A percentile compares a stretch with the other conserved stretches of the same genome.
Evolutionary conservation across 257 asterid genomes (phyloP).

Genomic region (Solanum pimpinellifolium): DNA sequence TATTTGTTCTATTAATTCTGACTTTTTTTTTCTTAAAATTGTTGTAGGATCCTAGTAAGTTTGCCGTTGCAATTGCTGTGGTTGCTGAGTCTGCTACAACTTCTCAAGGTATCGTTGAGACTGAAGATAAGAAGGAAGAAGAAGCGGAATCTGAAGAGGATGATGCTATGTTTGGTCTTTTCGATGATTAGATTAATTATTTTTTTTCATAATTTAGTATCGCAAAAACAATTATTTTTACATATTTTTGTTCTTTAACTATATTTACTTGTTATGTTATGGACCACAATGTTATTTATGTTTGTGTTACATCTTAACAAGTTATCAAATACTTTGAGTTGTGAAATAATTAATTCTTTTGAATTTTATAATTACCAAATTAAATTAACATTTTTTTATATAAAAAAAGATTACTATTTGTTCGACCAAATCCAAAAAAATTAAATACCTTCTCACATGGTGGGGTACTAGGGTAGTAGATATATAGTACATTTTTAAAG

Average conservation of each 20-base stretch:
- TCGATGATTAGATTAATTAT: not conserved
- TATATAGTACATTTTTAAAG: not conserved
- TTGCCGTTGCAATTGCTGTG: constrained; percentile 35
- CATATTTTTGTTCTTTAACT: not conserved
- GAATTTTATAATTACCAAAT: no score
- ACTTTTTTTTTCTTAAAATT: not conserved
- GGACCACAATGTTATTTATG: not conserved
- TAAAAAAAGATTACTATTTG: no score
- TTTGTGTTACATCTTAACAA: not conserved
- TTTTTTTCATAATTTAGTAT: not conserved
- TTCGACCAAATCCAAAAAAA: not conserved
- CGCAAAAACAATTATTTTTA: not conserved
- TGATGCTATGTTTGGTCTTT: not conserved
- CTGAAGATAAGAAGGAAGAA: constrained; percentile 63
- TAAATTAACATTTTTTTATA: no score
- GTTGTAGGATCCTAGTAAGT: constrained; percentile 75
- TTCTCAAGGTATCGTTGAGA: constrained; percentile 33
- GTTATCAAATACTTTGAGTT: not conserved
- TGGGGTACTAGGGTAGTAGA: not conserved
- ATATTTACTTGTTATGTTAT: not conserved
- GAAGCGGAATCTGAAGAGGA: constrained; percentile 74
- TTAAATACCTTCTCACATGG: not conserved
- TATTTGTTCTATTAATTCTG: not conserved
- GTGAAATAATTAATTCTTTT: not conserved
- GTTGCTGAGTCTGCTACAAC: constrained; percentile 26